Conservation (phyloP, 129 eudicot genomes). For the Escallonia rubra region DNA sequence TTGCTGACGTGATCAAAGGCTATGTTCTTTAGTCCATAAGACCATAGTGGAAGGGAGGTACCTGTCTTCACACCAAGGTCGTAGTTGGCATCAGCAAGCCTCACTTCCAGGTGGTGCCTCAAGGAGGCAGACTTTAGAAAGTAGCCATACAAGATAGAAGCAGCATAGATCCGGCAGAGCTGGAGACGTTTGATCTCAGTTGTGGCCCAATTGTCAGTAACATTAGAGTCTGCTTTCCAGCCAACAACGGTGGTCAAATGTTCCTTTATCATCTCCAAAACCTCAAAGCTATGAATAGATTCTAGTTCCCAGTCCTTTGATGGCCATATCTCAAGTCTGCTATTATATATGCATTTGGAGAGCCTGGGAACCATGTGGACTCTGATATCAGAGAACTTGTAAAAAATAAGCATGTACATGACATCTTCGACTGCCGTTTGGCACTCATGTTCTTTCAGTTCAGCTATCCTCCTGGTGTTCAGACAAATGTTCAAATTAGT, state of each 20-base stretch:
- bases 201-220: constrained; percentile 59
- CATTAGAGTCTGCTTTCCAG: constrained; percentile 53
- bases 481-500: constrained; percentile 3
- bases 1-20: constrained; percentile 31
- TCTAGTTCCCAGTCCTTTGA: constrained; percentile 83
- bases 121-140: constrained; percentile 72
- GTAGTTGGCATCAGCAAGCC: constrained; percentile 21
- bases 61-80: constrained; percentile 22
- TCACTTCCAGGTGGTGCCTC: constrained; percentile 55
- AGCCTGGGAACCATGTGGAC: constrained; percentile 74
- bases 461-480: constrained; percentile 73
- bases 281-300: constrained; percentile 67
- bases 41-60: constrained; percentile 19
- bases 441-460: constrained; percentile 53
- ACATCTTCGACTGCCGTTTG: constrained; percentile 66
- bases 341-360: constrained; percentile 67
- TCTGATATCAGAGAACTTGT: constrained; percentile 61
- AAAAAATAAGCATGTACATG: constrained; percentile 55
- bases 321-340: constrained; percentile 74
- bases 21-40: constrained; percentile 25
- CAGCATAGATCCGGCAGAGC: constrained; percentile 52
- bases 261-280: constrained; percentile 58
- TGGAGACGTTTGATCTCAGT: constrained; percentile 31
- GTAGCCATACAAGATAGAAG: constrained; percentile 73
- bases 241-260: constrained; percentile 62